phyloP scores from a whole-genome alignment of 257 asterid species.

The Ilex aquifolium region DNA sequence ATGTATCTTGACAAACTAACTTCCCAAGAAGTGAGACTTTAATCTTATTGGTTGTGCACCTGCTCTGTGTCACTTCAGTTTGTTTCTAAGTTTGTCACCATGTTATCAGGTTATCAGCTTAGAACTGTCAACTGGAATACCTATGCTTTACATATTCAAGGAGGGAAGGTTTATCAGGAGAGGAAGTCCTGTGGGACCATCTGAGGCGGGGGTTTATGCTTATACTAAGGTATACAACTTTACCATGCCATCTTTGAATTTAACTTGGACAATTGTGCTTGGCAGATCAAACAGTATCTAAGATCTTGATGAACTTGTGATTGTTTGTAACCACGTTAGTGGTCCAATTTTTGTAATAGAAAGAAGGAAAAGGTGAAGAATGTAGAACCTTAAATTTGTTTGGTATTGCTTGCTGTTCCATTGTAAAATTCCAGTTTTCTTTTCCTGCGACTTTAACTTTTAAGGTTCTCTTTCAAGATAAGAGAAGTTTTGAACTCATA shows the following conservation, averaged over 20 bases:
- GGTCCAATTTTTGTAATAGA: too few relatives aligned
- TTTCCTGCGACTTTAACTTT: too few relatives aligned
- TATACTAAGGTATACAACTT: slow-evolving; percentile 71
- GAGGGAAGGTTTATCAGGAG: slow-evolving; percentile 82
- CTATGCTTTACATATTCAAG: slow-evolving; percentile 93
- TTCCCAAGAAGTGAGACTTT: slow-evolving; percentile 74
- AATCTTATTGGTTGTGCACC: not conserved
- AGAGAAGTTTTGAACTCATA: too few relatives aligned
- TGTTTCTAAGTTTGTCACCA: not conserved
- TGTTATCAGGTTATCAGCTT: slow-evolving; percentile 75
- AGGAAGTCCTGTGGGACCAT: slow-evolving; percentile 94
- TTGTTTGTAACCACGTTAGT: not conserved
- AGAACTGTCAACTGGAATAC: slow-evolving; percentile 95
- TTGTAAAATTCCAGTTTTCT: too few relatives aligned
- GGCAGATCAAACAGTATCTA: not conserved
- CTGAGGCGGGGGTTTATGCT: slow-evolving; percentile 89
- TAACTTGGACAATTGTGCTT: not conserved
- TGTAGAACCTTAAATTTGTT: too few relatives aligned
- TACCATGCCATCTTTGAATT: not conserved
- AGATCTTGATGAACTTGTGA: not conserved
- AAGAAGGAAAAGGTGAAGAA: too few relatives aligned
- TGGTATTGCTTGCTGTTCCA: too few relatives aligned
- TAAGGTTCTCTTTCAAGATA: too few relatives aligned
- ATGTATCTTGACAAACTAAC: slow-evolving; percentile 96
- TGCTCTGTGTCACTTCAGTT: not conserved